Base-by-base conservation (phyloP, 1,284 basidiomycete genomes). In the Naganishia sp. region DNA sequence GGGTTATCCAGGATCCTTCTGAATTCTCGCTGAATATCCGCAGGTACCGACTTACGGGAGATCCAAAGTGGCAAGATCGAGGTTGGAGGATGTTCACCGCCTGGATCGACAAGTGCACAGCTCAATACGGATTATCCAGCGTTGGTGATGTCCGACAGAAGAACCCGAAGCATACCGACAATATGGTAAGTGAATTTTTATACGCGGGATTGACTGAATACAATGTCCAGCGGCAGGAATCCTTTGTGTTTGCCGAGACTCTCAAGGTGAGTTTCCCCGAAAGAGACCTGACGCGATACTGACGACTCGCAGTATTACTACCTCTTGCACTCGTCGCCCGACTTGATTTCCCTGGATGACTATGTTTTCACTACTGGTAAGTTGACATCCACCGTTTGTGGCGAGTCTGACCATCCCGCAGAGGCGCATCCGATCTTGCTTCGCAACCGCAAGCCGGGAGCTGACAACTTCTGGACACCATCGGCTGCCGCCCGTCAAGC, bases 81-180 rank as follows among this genome's bases (percentile, higher is more conserved):
- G 84, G 84, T 3, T 85, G 84, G 84, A 79, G 82, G 69, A 85
- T 85, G 84, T 85, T 85, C 65, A 78, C 79, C 6, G 78, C 78
- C 10, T 85, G 84, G 84, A 80, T 83, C 63, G 76, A 79, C n/a
- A 67, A 70, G n/a, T 71, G 74, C 23, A 77, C 73, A 63, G 78
- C 77, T 13, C 73, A 73, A 1, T 75, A 71, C 4, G 82, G 81
- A 1, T 77, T 83, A 57, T 76, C 80, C 25, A 74, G 77, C 45
- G 71, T 84, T 52, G 60, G 69, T 11, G 79, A 84, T 69, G 83
- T 84, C 31, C 73, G 74, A 31, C 23, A 32, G 1, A 64, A 74
- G 5, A 81, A 81, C 0, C 71, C 74, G 3, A 63, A 65, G 25
- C 46, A 66, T 10, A 52, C 60, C 18, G 81, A 82, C 68, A 76